Evolutionary conservation across 2,329 filamentous ascomycete species (phyloP).

Genomic region (Sporothrix humicola): DNA sequence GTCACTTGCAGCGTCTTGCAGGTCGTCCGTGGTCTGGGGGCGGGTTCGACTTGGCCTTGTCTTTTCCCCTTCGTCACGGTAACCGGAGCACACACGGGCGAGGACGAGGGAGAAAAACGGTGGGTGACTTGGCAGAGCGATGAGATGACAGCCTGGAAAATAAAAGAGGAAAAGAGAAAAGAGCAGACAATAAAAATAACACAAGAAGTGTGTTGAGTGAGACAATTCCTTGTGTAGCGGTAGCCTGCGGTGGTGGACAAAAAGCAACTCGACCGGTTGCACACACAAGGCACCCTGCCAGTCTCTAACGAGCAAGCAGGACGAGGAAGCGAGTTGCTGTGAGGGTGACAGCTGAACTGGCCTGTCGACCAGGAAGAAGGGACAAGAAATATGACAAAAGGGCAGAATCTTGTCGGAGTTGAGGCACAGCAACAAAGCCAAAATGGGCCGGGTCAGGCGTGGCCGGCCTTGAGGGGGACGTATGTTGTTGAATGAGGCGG

Average conservation of each 20-base stretch:
- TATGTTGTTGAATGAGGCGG: neutral
- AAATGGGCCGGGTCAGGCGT: neutral
- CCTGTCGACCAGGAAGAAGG: slow-evolving; percentile 3
- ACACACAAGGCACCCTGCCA: slow-evolving; percentile 35
- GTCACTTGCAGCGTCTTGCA: slow-evolving; percentile 19
- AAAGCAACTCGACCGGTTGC: slow-evolving; percentile 28
- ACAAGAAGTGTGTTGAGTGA: slow-evolving; percentile 24
- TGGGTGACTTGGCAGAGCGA: slow-evolving; percentile 5
- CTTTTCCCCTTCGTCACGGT: neutral
- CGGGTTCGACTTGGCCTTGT: neutral
- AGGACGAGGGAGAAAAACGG: neutral
- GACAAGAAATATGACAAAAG: neutral
- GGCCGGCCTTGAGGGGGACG: neutral
- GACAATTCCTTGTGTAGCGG: slow-evolving; percentile 32
- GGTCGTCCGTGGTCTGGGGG: neutral
- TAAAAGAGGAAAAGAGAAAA: slow-evolving; percentile 11
- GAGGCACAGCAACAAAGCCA: neutral
- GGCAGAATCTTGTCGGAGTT: neutral
- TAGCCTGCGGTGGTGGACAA: slow-evolving; percentile 29
- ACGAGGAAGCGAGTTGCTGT: slow-evolving; percentile 33
- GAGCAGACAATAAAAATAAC: slow-evolving; percentile 23
- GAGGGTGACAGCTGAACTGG: slow-evolving; percentile 33
- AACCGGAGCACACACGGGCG: neutral
- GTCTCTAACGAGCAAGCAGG: slow-evolving; percentile 31
- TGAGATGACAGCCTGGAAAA: slow-evolving; percentile 15